A percentile compares a stretch with the other conserved stretches of the same genome.
These are phyloP conservation scores for Aspergillus pseudotamarii DNA, from an alignment of 2,329 filamentous ascomycete species.

Conservation along the genomic window DNA sequence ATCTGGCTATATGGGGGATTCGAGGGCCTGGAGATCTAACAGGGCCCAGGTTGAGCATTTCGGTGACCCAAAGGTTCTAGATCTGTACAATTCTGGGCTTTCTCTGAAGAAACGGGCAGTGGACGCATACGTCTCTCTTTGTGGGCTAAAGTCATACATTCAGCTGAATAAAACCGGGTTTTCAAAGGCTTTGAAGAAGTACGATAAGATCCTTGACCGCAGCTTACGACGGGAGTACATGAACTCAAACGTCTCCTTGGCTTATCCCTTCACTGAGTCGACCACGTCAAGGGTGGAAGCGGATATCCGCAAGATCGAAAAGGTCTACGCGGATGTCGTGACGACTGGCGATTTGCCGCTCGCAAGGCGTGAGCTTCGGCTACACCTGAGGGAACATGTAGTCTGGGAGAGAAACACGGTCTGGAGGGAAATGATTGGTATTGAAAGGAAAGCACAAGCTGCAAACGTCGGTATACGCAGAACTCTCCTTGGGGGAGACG, in stretches of 20 bases:
- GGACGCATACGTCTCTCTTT: constrained; percentile 85
- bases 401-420: constrained; percentile 99
- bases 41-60: constrained; percentile 69
- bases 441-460: constrained; percentile 92
- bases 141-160: constrained; percentile 92
- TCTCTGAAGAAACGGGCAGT: constrained; percentile 92
- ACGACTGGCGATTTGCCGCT: constrained; percentile 76
- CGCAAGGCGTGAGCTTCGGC: constrained; percentile 81
- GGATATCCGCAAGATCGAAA: constrained; percentile 74
- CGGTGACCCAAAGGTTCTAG: constrained; percentile 70
- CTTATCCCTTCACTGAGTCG: constrained; percentile 77
- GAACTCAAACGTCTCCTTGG: constrained; percentile 69
- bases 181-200: constrained; percentile 95
- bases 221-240: constrained; percentile 79
- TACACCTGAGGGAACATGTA: constrained; percentile 92
- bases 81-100: constrained; percentile 70
- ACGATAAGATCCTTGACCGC: constrained; percentile 91
- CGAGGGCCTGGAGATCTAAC: constrained; percentile 19
- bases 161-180: constrained; percentile 98
- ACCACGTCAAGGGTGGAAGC: constrained; percentile 73
- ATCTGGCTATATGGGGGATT: constrained; percentile 34
- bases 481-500: constrained; percentile 76
- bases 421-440: constrained; percentile 98
- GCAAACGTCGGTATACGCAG: constrained; percentile 80
- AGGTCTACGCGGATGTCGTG: constrained; percentile 77